Evolutionary conservation across 257 asterid species (phyloP).

Genomic region (Rubia yunnanensis): DNA sequence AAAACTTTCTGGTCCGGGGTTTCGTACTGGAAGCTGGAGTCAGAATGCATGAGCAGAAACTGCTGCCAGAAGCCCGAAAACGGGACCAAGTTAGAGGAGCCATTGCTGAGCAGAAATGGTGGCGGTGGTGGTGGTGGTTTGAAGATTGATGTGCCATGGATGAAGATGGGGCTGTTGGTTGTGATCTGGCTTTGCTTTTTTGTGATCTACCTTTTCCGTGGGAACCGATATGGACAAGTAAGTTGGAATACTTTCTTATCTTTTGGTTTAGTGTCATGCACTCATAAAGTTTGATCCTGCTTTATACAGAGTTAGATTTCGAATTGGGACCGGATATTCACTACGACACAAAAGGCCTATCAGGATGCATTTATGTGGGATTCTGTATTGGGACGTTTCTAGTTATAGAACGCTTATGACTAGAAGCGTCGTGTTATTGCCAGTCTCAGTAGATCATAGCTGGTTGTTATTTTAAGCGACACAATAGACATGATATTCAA

Average conservation of each 20-base stretch:
- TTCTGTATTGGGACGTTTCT: too few relatives aligned
- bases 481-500: too few relatives aligned
- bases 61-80: slow-evolving; percentile 17
- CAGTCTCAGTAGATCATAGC: too few relatives aligned
- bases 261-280: background rate
- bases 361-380: too few relatives aligned
- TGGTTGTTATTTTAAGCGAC: too few relatives aligned
- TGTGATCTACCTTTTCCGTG: slow-evolving; percentile 64
- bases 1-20: slow-evolving; percentile 63
- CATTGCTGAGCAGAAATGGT: slow-evolving; percentile 24
- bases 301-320: background rate
- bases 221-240: slow-evolving; percentile 72
- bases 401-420: too few relatives aligned
- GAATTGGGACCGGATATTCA: background rate
- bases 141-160: slow-evolving; percentile 39
- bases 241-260: slow-evolving; percentile 7
- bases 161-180: slow-evolving; percentile 48
- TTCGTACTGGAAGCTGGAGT: slow-evolving; percentile 47
- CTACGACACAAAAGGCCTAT: too few relatives aligned
- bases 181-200: slow-evolving; percentile 65
- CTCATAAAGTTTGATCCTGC: background rate
- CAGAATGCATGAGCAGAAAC: slow-evolving; percentile 25
- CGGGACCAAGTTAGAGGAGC: slow-evolving; percentile 16
- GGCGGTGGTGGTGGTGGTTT: background rate
- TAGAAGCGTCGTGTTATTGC: too few relatives aligned